Conservation (phyloP, 768 basidiomycete species). For the Mycena leptocephala region DNA sequence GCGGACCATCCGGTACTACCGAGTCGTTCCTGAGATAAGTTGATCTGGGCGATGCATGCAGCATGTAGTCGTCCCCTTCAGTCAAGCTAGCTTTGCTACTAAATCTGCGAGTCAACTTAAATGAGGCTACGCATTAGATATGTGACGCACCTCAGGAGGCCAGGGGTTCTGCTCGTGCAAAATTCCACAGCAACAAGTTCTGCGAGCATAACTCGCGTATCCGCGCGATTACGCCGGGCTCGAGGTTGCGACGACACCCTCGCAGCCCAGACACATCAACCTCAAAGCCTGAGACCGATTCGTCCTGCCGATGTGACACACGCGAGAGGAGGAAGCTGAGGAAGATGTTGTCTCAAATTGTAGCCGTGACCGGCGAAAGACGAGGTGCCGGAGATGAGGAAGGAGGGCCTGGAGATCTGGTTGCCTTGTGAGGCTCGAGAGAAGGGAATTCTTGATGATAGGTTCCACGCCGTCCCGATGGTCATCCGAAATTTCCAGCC, state of each 20-base stretch:
- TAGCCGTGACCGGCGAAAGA: conserved; percentile 19
- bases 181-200: conserved; percentile 16
- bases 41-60: conserved; percentile 3
- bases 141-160: conserved; percentile 15
- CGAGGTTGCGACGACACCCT: conserved; percentile 15
- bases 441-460: conserved; percentile 16
- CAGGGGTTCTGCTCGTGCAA: conserved; percentile 9
- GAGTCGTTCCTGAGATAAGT: neutral
- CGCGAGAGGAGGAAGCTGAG: conserved; percentile 8
- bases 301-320: neutral
- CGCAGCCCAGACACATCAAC: conserved; percentile 18
- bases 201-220: conserved; percentile 18
- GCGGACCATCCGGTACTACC: too few relatives aligned
- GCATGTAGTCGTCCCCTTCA: conserved; percentile 12
- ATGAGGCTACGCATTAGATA: conserved; percentile 11
- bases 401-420: conserved; percentile 17
- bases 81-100: conserved; percentile 3
- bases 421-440: conserved; percentile 9
- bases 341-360: conserved; percentile 15
- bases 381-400: conserved; percentile 24
- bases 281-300: conserved; percentile 8
- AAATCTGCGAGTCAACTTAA: conserved; percentile 13
- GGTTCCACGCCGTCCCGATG: conserved; percentile 18
- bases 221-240: conserved; percentile 18
- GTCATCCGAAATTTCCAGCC: conserved; percentile 21